Conservation (phyloP, 805 yeast species). For the Yamadazyma takamatsuzukensis region DNA sequence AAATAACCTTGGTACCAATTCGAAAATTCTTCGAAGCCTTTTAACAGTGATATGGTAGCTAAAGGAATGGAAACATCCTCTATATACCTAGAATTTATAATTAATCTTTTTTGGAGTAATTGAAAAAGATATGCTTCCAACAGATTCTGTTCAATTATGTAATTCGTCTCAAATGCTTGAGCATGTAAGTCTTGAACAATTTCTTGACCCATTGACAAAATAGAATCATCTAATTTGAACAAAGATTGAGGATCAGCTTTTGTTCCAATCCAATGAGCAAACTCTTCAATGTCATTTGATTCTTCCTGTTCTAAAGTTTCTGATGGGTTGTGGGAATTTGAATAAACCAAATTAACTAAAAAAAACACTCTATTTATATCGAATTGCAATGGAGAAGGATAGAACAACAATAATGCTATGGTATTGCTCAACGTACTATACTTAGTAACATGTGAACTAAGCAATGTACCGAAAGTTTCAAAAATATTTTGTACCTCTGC, state of each 20-base stretch:
- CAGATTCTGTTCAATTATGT: not conserved
- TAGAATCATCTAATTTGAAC: not conserved
- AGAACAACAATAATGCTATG: constrained; percentile 3
- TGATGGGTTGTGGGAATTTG: too few relatives aligned
- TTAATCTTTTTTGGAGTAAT: constrained; percentile 17
- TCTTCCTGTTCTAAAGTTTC: constrained; percentile 7
- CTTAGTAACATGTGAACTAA: not conserved
- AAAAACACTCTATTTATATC: too few relatives aligned
- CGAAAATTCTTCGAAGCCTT: constrained; percentile 15
- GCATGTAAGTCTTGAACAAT: constrained; percentile 1
- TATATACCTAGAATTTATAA: constrained; percentile 16
- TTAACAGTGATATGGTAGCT: constrained; percentile 12
- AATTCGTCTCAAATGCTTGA: not conserved
- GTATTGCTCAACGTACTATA: constrained; percentile 1
- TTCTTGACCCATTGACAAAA: not conserved
- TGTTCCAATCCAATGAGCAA: constrained; percentile 8
- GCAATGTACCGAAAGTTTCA: constrained; percentile 4
- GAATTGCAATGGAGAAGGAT: constrained; percentile 6
- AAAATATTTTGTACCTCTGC: constrained; percentile 4
- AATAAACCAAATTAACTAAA: too few relatives aligned
- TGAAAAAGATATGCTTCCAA: constrained; percentile 12
- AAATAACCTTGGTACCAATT: constrained; percentile 27
- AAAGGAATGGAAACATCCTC: constrained; percentile 16
- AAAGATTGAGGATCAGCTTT: constrained; percentile 1
- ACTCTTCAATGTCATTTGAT: constrained; percentile 9